Conservation (phyloP, 768 basidiomycete genomes). For the Collybiopsis confluens region DNA sequence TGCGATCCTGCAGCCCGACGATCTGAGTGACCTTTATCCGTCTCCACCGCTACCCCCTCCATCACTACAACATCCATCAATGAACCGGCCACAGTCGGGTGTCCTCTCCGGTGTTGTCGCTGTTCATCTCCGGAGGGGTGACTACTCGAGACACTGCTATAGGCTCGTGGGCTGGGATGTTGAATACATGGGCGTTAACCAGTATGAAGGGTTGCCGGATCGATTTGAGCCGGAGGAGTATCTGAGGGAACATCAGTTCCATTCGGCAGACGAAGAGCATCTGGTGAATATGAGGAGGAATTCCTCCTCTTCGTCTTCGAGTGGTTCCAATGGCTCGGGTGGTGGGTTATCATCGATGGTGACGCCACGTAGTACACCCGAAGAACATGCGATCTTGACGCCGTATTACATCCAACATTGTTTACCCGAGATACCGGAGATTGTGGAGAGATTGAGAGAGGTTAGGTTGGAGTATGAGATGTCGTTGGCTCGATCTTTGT, state of each 20-base stretch:
- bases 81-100: background rate
- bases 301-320: background rate
- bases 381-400: constrained; percentile 21
- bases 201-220: constrained; percentile 41
- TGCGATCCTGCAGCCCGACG: constrained; percentile 1
- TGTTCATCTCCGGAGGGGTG: constrained; percentile 48
- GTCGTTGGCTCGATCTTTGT: no score
- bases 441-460: constrained; percentile 16
- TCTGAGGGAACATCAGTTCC: constrained; percentile 4
- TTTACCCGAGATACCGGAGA: constrained; percentile 35
- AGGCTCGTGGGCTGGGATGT: constrained; percentile 24
- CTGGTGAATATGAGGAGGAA: background rate
- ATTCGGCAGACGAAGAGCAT: background rate
- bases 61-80: background rate
- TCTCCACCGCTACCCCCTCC: constrained; percentile 11
- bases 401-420: constrained; percentile 40
- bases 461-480: constrained; percentile 18
- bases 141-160: constrained; percentile 39
- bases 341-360: background rate
- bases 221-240: constrained; percentile 27
- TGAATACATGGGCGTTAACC: constrained; percentile 48
- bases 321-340: background rate
- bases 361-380: background rate
- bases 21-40: constrained; percentile 1
- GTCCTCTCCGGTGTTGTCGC: constrained; percentile 41